phyloP scores from a whole-genome alignment of 148 eudicot species.

The Arctostaphylos glauca region DNA sequence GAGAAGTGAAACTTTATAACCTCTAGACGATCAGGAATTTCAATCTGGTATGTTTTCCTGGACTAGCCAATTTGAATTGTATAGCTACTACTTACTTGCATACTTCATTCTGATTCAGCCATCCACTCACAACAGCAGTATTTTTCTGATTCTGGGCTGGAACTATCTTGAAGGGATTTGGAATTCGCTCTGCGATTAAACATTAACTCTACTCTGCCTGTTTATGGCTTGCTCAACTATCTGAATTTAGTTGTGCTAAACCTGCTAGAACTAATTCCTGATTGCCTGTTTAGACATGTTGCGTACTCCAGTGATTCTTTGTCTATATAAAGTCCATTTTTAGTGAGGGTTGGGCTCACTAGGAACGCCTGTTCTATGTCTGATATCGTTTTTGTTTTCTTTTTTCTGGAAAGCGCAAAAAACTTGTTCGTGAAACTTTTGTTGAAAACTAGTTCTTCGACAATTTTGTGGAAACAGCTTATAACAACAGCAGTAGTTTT shows the following conservation, averaged over 20 bases:
- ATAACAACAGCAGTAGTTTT: background rate
- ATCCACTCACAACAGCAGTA: background rate
- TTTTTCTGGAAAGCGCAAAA: background rate
- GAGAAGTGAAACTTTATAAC: background rate
- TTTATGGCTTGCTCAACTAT: background rate
- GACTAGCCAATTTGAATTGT: conserved; percentile 5
- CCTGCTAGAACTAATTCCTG: background rate
- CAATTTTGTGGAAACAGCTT: background rate
- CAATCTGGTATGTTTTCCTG: background rate
- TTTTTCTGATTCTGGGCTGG: background rate
- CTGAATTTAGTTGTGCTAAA: background rate
- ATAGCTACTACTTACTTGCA: background rate
- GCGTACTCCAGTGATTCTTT: background rate
- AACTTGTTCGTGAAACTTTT: background rate
- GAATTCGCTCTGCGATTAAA: background rate
- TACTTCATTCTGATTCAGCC: background rate
- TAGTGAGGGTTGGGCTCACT: background rate
- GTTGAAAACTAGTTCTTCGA: background rate
- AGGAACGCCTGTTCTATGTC: background rate
- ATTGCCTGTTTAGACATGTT: background rate
- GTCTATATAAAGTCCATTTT: background rate
- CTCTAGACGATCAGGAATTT: background rate
- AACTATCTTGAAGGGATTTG: background rate
- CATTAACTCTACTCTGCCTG: background rate
- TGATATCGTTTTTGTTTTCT: background rate